phyloP scores from a whole-genome alignment of 805 yeast species.

The Yamadazyma paraphyllophila region DNA sequence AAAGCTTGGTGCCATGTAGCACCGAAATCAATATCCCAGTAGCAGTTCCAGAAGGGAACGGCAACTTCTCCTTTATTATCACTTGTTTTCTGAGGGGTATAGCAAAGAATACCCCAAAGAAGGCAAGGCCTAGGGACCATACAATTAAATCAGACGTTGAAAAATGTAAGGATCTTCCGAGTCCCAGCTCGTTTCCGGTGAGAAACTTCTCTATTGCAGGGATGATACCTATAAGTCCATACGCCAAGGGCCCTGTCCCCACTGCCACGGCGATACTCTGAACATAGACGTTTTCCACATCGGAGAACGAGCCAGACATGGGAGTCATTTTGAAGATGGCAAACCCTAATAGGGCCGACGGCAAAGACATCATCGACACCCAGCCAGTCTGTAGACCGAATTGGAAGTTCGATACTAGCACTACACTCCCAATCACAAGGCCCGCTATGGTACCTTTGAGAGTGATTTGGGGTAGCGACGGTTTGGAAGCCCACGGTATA shows the following conservation, averaged over 20 bases:
- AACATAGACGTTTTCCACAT: slow-evolving; percentile 90
- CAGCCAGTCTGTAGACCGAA: slow-evolving; percentile 97
- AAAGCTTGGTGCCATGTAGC: slow-evolving; percentile 66
- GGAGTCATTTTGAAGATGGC: slow-evolving; percentile 70
- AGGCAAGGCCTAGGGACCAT: slow-evolving; percentile 87
- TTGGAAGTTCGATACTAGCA: slow-evolving; percentile 87
- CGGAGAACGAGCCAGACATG: slow-evolving; percentile 50
- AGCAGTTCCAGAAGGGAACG: slow-evolving; percentile 94
- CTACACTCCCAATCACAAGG: slow-evolving; percentile 78
- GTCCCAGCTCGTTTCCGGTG: slow-evolving; percentile 74
- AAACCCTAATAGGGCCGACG: slow-evolving; percentile 86
- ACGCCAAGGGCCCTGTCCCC: slow-evolving; percentile 96
- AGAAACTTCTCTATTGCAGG: slow-evolving; percentile 94
- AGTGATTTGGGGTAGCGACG: slow-evolving; percentile 63
- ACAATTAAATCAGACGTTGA: slow-evolving; percentile 54
- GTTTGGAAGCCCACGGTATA: slow-evolving; percentile 45
- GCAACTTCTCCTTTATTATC: slow-evolving; percentile 79
- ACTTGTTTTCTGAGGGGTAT: slow-evolving; percentile 85
- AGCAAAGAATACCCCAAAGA: slow-evolving; percentile 95
- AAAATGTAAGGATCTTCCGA: slow-evolving; percentile 33
- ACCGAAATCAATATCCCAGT: slow-evolving; percentile 92
- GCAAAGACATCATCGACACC: slow-evolving; percentile 99
- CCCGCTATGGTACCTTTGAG: slow-evolving; percentile 74
- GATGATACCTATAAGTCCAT: slow-evolving; percentile 90
- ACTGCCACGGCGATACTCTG: slow-evolving; percentile 95